Evolutionary conservation across 352 stramenopile genomes (phyloP), one percentile per base, ranked within the genome.

Genomic region (Phytophthora colocasiae): DNA sequence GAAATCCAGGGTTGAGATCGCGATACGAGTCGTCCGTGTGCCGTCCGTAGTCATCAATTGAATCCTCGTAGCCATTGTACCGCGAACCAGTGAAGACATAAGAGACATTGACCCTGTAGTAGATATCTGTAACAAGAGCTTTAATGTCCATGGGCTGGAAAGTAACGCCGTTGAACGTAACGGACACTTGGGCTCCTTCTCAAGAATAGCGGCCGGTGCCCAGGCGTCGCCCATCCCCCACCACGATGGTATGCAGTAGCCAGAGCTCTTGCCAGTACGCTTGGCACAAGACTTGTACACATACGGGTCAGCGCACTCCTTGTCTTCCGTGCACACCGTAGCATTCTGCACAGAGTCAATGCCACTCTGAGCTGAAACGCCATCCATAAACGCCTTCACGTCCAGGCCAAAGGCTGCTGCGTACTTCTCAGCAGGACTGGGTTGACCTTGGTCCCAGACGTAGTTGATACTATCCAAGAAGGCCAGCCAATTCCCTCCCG

Each of bases 381-480:
- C 58, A 57, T 79, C 48, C 65, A 73, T 81, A 40, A 83, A 75
- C 2, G 45, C 36, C 15, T 43, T 66, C 15, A 65, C 48, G 40
- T 85, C 27, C 10, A 81, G 57, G 8, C 51, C 60, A 40, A 82
- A 83, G 0, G 68, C 77, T 22, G 24, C 45, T 7, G 77, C 77
- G 46, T 84, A 84, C 56, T 84, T 83, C 56, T 69, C 61, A 24
- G 73, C 59, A 11, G 74, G 50, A 43, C 75, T 84, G 0, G 57
- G 51, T 22, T 74, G 44, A 2, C 48, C 36, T 1, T 48, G n/a
- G 12, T 45, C 63, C 79, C 78, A 83, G 7, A 56, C 36, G 45
- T 59, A 61, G 70, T 90, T 90, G 64, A 90, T 87, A 52, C 79
- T 69, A 62, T 88, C 81, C 27, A 63, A 44, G 69, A 80, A 87